These are phyloP conservation scores for Spathaspora hagerdaliae DNA, from an alignment of 805 yeast genomes.

Conservation along the genomic window DNA sequence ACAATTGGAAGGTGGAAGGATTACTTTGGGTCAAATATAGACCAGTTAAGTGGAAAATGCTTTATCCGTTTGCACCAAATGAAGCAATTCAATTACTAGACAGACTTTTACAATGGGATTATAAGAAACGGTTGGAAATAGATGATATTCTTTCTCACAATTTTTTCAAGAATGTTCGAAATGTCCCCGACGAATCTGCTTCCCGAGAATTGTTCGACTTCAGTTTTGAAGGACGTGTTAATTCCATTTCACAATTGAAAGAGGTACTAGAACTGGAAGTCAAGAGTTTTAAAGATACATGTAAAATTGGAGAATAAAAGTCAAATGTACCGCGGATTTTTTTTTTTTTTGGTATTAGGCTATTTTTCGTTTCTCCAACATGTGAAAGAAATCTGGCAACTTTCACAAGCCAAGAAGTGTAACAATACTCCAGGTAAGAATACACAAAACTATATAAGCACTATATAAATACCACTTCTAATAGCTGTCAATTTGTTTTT, in stretches of 20 bases:
- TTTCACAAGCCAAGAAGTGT: too few species aligned
- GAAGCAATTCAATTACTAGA: constrained; percentile 48
- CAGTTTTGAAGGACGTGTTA: constrained; percentile 49
- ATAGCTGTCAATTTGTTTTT: too few species aligned
- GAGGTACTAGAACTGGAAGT: constrained; percentile 51
- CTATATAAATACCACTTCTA: too few species aligned
- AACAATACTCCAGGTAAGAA: too few species aligned
- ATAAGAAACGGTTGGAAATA: constrained; percentile 50
- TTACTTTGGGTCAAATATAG: constrained; percentile 38
- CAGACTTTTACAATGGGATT: constrained; percentile 62
- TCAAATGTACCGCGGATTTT: too few species aligned
- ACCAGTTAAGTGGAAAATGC: constrained; percentile 41
- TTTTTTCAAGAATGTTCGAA: constrained; percentile 52
- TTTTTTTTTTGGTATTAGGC: too few species aligned
- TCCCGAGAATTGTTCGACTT: constrained; percentile 56
- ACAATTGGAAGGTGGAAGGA: constrained; percentile 23
- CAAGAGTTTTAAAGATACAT: constrained; percentile 36
- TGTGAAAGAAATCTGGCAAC: too few species aligned
- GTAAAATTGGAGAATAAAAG: constrained; percentile 1
- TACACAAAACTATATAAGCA: too few species aligned
- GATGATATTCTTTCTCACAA: constrained; percentile 54
- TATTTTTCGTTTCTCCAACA: too few species aligned
- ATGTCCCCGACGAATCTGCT: constrained; percentile 50
- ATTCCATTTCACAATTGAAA: constrained; percentile 36
- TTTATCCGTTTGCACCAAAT: constrained; percentile 61